Evolutionary conservation across 129 eudicot species (phyloP), one percentile per base, ranked within the genome.

Genomic region (Tagetes erecta): DNA sequence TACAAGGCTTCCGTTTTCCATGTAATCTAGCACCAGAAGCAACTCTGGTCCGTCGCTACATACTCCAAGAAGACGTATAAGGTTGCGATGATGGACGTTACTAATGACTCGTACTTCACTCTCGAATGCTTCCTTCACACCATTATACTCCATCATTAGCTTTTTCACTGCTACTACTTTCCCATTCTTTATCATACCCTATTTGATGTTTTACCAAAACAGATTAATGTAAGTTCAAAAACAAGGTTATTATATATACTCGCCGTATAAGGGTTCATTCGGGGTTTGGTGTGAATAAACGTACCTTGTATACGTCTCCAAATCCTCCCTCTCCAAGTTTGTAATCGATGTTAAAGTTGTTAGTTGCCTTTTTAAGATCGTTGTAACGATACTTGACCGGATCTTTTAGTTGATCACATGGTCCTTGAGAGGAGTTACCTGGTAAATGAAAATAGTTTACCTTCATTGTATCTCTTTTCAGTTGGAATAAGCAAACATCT

Each of bases 321-420:
- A 82, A 90, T 50, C 96, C 91, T 58, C 96, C 96, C 80, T 81
- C 88, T 63, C 96, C 96, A 50, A 90, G 84, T 76, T 83, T 87
- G 62, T 75, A 76, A 30, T 81, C 89, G 41, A 83, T 83, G n/a
- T 80, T 83, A 53, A 90, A 90, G 66, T 78, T 78, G 2, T 83
- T 83, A 13, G 96, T 90, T 1, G 96, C 90, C 39, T 60, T 35
- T 80, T 82, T 90, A 12, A 90, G 75, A 50, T 83, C 93, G 45
- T 83, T 85, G 80, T 84, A 90, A 7, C 73, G 81, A 82, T 87
- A 90, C 34, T 64, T 71, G 71, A 66, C 72, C 39, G 96, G 92
- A 5, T 89, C 90, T 83, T 81, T 87, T 66, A 90, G 53, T 71
- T 53, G 59, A 53, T 90, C 92, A n/a, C 83, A 87, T 67, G 86